Conservation (phyloP, 2,329 filamentous ascomycete genomes). For the Diaporthe nobilis region DNA sequence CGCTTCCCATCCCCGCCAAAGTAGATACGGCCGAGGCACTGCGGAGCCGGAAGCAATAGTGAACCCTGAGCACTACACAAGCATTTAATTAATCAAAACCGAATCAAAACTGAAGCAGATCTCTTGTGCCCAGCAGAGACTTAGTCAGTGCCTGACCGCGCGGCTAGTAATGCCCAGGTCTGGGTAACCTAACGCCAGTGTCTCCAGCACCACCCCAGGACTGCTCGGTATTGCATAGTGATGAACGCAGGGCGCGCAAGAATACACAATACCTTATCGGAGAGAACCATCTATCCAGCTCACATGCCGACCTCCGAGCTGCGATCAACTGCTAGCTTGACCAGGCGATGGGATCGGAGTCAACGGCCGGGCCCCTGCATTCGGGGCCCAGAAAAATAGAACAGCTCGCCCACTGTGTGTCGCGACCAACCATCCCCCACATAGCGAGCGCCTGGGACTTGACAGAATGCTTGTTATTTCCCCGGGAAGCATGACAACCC, state of each 20-base stretch:
- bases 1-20: background rate
- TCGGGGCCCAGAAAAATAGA: background rate
- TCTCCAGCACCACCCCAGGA: background rate
- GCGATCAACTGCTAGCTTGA: background rate
- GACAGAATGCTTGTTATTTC: constrained; percentile 12
- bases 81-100: background rate
- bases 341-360: background rate
- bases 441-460: background rate
- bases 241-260: background rate
- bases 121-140: background rate
- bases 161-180: background rate
- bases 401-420: too few species aligned
- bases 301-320: constrained; percentile 2
- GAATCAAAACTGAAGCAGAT: background rate
- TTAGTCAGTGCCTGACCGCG: constrained; percentile 4
- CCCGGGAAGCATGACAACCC: background rate
- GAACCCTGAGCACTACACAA: background rate
- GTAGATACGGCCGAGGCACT: background rate
- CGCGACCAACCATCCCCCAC: background rate
- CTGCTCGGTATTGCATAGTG: background rate
- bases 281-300: background rate
- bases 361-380: background rate
- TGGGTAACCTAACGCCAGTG: background rate
- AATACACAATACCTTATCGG: background rate
- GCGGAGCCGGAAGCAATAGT: background rate